Percentiles rank a stretch among this genome's conserved stretches.
These are phyloP conservation scores for Penicillium canariense DNA, from an alignment of 495 filamentous ascomycete species.

Conservation along the genomic window DNA sequence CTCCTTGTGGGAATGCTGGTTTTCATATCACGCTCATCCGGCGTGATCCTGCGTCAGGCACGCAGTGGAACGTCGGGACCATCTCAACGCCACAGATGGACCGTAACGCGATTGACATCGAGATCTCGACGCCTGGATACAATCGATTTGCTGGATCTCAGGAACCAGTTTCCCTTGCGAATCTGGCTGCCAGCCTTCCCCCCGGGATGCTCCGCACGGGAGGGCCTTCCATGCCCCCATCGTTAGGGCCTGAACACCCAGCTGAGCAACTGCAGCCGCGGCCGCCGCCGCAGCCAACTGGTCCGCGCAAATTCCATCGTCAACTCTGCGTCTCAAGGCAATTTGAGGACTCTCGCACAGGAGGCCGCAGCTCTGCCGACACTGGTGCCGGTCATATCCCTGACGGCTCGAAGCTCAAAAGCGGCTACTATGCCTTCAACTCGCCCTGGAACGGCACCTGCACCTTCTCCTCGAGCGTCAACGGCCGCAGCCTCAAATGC, in stretches of 20 bases:
- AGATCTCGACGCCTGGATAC: slow-evolving; percentile 62
- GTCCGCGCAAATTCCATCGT: slow-evolving; percentile 39
- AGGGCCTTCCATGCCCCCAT: slow-evolving; percentile 17
- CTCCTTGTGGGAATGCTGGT: slow-evolving; percentile 17
- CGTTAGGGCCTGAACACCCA: slow-evolving; percentile 14
- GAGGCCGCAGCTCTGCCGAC: slow-evolving; percentile 3
- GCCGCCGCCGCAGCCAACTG: slow-evolving; percentile 12
- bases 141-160: slow-evolving; percentile 51
- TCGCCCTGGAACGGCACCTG: slow-evolving; percentile 87
- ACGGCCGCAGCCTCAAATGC: slow-evolving; percentile 73
- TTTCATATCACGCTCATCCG: slow-evolving; percentile 84
- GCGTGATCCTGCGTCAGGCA: slow-evolving; percentile 72
- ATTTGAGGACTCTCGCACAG: slow-evolving; percentile 13
- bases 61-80: slow-evolving; percentile 87
- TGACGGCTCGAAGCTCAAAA: slow-evolving; percentile 37
- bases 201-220: slow-evolving; percentile 17
- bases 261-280: not conserved
- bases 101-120: slow-evolving; percentile 51
- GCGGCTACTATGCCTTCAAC: slow-evolving; percentile 58
- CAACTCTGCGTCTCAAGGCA: slow-evolving; percentile 39
- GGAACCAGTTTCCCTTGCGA: slow-evolving; percentile 34
- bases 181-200: slow-evolving; percentile 32
- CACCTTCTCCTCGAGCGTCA: slow-evolving; percentile 73
- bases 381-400: slow-evolving; percentile 4
- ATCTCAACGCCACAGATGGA: slow-evolving; percentile 50